These are phyloP conservation scores for Kwoniella dendrophila DNA, from an alignment of 768 basidiomycete genomes.

Conservation along the genomic window DNA sequence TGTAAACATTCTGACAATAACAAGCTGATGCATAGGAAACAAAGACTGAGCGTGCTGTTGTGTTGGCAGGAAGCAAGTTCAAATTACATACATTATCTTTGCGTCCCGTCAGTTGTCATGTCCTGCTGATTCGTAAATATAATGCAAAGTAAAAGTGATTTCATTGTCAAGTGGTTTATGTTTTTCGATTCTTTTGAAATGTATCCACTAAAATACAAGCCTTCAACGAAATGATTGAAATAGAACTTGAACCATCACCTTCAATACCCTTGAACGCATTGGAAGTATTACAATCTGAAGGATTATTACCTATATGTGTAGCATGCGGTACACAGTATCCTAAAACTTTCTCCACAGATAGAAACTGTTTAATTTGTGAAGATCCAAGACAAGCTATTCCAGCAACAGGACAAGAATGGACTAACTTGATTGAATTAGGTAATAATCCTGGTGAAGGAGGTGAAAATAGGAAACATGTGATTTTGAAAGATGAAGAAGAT, in stretches of 20 bases:
- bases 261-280: constrained; percentile 31
- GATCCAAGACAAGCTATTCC: constrained; percentile 51
- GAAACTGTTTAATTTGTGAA: constrained; percentile 35
- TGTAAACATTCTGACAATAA: too few relatives aligned
- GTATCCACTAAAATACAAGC: neutral
- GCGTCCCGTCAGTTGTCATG: too few relatives aligned
- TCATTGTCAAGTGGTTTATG: too few relatives aligned
- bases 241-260: constrained; percentile 18
- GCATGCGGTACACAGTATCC: constrained; percentile 53
- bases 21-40: too few relatives aligned
- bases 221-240: neutral
- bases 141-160: too few relatives aligned
- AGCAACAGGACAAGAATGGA: constrained; percentile 48
- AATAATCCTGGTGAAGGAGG: too few relatives aligned
- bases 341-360: neutral
- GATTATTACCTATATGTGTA: constrained; percentile 47
- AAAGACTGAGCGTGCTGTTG: too few relatives aligned
- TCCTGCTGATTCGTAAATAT: too few relatives aligned
- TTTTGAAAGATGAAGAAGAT: constrained; percentile 46
- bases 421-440: constrained; percentile 37
- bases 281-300: constrained; percentile 38
- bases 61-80: too few relatives aligned
- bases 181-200: too few relatives aligned
- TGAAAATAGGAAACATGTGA: constrained; percentile 26
- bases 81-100: too few relatives aligned